Evolutionary conservation across 345 rosid species (phyloP).

Genomic region (Eucalyptus brandiana): DNA sequence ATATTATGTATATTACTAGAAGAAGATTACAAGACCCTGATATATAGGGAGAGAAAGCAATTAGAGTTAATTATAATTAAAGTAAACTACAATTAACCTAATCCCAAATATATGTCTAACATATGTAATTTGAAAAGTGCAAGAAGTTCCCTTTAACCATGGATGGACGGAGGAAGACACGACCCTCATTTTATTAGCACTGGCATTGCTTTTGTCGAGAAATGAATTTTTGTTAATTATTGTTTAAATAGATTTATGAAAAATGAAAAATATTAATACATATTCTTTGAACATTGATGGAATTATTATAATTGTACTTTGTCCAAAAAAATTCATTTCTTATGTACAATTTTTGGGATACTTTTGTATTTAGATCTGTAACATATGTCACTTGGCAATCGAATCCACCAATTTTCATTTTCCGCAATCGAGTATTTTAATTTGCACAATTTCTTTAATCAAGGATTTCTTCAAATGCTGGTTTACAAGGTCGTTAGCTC

Average conservation of each 20-base stretch:
- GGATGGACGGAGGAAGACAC: background rate
- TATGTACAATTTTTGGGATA: background rate
- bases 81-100: background rate
- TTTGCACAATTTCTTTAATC: background rate
- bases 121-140: background rate
- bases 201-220: rapidly evolving
- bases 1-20: rapidly evolving
- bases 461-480: background rate
- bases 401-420: background rate
- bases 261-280: too few relatives aligned
- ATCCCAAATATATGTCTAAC: background rate
- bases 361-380: background rate
- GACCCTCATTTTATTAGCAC: background rate
- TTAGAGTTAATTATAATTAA: too few relatives aligned
- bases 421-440: background rate
- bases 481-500: background rate
- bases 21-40: rapidly evolving
- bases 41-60: background rate
- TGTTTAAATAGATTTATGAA: background rate
- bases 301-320: background rate
- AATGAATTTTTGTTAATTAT: rapidly evolving
- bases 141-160: background rate
- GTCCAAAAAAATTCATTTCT: background rate
- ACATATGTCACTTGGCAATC: background rate
- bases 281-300: background rate